These are phyloP conservation scores for Neurospora sp. DNA, from an alignment of 495 filamentous ascomycete species.

Conservation along the genomic window DNA sequence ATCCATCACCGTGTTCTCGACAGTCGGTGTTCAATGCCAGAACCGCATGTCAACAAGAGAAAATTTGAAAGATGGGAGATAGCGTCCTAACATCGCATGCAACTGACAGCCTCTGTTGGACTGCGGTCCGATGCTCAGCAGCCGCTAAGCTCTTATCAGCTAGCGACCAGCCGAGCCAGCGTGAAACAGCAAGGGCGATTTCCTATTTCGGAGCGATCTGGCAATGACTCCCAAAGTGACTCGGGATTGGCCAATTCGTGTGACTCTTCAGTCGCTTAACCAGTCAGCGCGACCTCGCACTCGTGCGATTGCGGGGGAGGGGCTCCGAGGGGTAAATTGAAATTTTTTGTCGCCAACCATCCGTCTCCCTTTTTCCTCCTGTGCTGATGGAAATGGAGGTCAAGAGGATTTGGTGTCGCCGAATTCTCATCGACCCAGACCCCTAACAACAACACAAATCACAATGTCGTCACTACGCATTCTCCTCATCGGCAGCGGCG, in stretches of 20 bases:
- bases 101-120: background rate
- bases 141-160: background rate
- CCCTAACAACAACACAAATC: background rate
- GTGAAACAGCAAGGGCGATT: background rate
- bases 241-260: background rate
- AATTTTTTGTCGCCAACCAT: constrained; percentile 15
- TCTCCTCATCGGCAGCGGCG: constrained; percentile 86
- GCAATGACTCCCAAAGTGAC: background rate
- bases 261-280: background rate
- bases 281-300: background rate
- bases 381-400: constrained; percentile 2
- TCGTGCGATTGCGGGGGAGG: constrained; percentile 25
- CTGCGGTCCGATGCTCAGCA: background rate
- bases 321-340: constrained; percentile 8
- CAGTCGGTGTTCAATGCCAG: background rate
- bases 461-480: constrained; percentile 40
- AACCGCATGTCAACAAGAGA: background rate
- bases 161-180: background rate
- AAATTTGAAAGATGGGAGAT: background rate
- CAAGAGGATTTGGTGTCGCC: background rate
- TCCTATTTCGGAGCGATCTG: background rate
- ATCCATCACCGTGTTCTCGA: background rate
- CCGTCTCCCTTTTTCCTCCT: constrained; percentile 11
- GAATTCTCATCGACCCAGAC: constrained; percentile 1
- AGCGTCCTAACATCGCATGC: background rate